These are phyloP conservation scores for Rhizophagus prolifer DNA, from an alignment of 192 early-diverging fungal species.

Conservation along the genomic window DNA sequence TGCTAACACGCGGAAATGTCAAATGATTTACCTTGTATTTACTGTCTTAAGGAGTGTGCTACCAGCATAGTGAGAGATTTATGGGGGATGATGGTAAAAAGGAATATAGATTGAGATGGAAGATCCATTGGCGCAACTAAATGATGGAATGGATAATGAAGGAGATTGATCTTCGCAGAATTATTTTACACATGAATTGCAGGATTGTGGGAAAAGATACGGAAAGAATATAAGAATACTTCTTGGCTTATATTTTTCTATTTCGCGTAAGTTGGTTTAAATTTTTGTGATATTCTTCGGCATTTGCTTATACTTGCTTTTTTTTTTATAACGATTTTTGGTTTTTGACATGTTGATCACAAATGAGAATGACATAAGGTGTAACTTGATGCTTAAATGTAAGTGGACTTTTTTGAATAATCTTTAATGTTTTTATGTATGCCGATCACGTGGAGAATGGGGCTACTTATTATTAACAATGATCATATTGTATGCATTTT, in stretches of 20 bases:
- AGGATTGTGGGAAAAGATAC: neutral
- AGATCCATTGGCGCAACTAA: neutral
- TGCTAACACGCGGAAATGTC: neutral
- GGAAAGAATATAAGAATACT: too few species aligned
- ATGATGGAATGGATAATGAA: neutral
- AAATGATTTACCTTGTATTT: neutral
- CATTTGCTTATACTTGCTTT: too few species aligned
- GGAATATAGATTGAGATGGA: neutral
- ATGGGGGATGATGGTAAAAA: neutral
- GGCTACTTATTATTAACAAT: neutral
- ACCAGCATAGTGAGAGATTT: neutral
- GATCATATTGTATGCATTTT: neutral
- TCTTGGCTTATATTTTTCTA: too few species aligned
- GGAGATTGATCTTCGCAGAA: neutral
- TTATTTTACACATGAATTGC: neutral
- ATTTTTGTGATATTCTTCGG: too few species aligned
- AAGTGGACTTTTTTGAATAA: neutral
- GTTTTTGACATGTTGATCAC: neutral
- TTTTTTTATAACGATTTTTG: too few species aligned
- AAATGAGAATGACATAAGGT: neutral
- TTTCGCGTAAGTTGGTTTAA: too few species aligned
- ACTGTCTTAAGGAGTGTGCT: constrained; percentile 1
- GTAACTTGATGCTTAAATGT: neutral
- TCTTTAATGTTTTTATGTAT: neutral
- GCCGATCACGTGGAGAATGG: neutral